These are phyloP conservation scores for Erythrobasidium hasegawianum DNA, from an alignment of 1,284 basidiomycete species.

Conservation along the genomic window DNA sequence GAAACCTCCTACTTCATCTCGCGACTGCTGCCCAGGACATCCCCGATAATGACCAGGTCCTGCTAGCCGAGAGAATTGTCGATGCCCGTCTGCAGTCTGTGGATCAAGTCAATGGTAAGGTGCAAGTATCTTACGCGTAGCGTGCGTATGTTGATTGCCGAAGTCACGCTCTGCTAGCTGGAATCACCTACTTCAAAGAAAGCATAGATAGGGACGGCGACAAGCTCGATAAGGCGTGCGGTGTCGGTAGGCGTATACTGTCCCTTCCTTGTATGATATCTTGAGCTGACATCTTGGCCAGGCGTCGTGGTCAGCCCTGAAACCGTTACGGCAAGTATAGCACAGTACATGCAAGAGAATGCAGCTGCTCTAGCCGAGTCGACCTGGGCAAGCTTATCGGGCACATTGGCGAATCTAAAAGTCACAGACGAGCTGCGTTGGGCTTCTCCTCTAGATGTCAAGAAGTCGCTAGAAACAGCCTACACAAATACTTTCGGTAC, in stretches of 20 bases:
- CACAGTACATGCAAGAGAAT: constrained; percentile 57
- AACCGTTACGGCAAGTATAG: constrained; percentile 63
- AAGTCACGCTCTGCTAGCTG: constrained; percentile 56
- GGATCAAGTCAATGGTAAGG: constrained; percentile 80
- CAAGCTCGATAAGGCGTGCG: constrained; percentile 76
- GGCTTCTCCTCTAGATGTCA: constrained; percentile 85
- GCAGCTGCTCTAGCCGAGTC: constrained; percentile 51
- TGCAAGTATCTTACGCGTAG: background rate
- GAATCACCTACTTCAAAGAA: constrained; percentile 69
- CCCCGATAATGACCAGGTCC: constrained; percentile 62
- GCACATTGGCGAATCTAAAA: constrained; percentile 68
- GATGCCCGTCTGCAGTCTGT: constrained; percentile 69
- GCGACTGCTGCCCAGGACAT: constrained; percentile 53
- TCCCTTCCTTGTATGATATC: background rate
- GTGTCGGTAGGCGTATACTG: constrained; percentile 67
- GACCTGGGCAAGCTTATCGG: constrained; percentile 68
- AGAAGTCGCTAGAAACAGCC: constrained; percentile 73
- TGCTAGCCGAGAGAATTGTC: constrained; percentile 62
- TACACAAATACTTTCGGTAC: constrained; percentile 75
- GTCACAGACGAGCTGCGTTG: constrained; percentile 69
- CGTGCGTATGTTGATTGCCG: background rate
- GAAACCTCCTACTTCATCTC: constrained; percentile 31
- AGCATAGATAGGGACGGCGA: constrained; percentile 62
- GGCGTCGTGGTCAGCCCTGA: constrained; percentile 73
- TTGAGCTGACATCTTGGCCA: constrained; percentile 47